A percentile compares a stretch with the other conserved stretches of the same genome.
Evolutionary conservation across 148 eudicot genomes (phyloP).

Genomic region (Vaccinium myrtillus): DNA sequence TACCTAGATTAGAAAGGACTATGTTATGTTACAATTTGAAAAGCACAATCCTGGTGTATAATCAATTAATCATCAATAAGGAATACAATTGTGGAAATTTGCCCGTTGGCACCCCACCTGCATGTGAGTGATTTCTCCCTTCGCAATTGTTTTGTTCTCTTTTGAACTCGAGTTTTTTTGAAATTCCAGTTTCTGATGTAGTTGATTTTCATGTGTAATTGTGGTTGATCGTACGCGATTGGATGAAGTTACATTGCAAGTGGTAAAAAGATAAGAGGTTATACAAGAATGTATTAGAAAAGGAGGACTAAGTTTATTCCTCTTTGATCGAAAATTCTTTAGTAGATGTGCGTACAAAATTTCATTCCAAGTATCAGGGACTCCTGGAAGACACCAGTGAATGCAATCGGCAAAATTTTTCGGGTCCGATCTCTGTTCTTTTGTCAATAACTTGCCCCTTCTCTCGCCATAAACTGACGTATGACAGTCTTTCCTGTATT

Average conservation of each 20-base stretch:
- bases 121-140: not conserved
- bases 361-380: constrained; percentile 94
- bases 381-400: constrained; percentile 97
- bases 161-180: not conserved
- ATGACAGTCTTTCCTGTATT: constrained; percentile 83
- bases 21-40: not conserved
- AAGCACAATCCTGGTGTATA: not conserved
- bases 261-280: not conserved
- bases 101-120: not conserved
- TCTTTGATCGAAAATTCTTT: constrained; percentile 39
- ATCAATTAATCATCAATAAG: not conserved
- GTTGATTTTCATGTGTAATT: not conserved
- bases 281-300: not conserved
- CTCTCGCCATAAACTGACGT: constrained; percentile 72
- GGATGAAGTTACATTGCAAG: not conserved
- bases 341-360: constrained; percentile 69
- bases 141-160: not conserved
- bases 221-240: not conserved
- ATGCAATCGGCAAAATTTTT: constrained; percentile 82
- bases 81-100: not conserved
- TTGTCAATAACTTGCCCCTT: constrained; percentile 74
- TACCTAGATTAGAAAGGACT: not conserved
- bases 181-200: not conserved
- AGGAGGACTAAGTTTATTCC: constrained; percentile 7
- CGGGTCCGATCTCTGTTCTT: constrained; percentile 73